These are phyloP conservation scores for Entomophthora muscae DNA, from an alignment of 371 early-diverging fungal species.

Conservation along the genomic window DNA sequence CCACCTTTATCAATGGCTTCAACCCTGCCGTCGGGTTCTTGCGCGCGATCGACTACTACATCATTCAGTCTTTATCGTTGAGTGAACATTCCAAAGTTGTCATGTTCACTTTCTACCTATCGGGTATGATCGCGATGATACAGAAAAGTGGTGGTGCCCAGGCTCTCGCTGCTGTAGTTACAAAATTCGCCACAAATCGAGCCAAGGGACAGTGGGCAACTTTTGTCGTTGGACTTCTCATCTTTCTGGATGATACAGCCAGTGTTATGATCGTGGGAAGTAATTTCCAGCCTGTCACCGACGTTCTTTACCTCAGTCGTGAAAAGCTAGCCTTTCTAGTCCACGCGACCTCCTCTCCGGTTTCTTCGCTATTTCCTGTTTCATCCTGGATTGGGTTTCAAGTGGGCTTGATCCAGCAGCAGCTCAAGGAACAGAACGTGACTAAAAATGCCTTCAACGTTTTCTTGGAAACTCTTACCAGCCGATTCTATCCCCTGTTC, in stretches of 20 bases:
- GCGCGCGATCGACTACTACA: conserved; percentile 8
- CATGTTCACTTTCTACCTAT: conserved; percentile 8
- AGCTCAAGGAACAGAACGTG: background rate
- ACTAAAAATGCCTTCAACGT: conserved; percentile 1
- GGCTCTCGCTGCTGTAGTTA: background rate
- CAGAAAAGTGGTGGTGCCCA: conserved; percentile 9
- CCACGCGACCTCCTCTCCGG: conserved; percentile 8
- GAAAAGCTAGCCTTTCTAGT: conserved; percentile 9
- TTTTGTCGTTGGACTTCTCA: background rate
- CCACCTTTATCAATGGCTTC: conserved; percentile 9
- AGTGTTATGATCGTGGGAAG: conserved; percentile 7
- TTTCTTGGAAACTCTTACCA: conserved; percentile 1
- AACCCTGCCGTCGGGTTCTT: conserved; percentile 8
- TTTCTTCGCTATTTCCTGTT: background rate
- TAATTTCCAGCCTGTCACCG: conserved; percentile 7
- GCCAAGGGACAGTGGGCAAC: conserved; percentile 3
- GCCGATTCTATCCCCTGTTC: conserved; percentile 4
- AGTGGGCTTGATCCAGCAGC: conserved; percentile 2
- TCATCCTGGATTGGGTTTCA: conserved; percentile 10
- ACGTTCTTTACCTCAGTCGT: background rate
- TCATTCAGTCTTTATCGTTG: conserved; percentile 4
- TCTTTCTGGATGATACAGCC: conserved; percentile 9
- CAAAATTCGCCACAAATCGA: conserved; percentile 6
- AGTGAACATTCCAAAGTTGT: conserved; percentile 7
- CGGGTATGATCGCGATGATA: conserved; percentile 7